Percentiles rank a stretch among this genome's conserved stretches.
phyloP scores from a whole-genome alignment of 164 flowering plant species.

The Piper longum region DNA sequence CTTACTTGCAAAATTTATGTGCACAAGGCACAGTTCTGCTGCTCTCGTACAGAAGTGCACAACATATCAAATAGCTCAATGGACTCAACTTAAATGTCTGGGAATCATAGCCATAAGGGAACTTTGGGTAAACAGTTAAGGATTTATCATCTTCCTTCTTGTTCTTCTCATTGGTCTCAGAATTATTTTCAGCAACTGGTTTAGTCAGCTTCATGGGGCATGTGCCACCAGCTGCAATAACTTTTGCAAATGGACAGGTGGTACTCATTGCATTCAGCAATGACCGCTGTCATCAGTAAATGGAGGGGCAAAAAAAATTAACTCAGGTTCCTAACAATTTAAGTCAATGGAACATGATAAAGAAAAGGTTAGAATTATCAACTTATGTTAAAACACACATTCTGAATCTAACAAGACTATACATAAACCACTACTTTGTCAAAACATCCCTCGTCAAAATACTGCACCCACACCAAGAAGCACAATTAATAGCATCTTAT shows the following conservation, averaged over 20 bases:
- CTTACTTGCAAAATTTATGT: constrained; percentile 90
- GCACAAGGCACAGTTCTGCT: constrained; percentile 83
- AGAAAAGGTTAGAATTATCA: too few relatives aligned
- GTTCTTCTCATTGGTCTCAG: constrained; percentile 18
- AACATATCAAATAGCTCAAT: constrained; percentile 80
- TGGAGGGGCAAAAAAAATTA: too few relatives aligned
- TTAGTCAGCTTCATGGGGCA: constrained; percentile 21
- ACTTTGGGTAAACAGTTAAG: constrained; percentile 37
- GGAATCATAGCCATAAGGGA: constrained; percentile 87
- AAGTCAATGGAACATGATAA: too few relatives aligned
- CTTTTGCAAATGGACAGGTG: constrained; percentile 61
- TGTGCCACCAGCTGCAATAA: constrained; percentile 38
- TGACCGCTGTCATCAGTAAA: too few relatives aligned
- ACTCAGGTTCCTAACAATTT: too few relatives aligned
- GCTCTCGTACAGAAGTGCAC: constrained; percentile 79
- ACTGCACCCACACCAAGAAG: too few relatives aligned
- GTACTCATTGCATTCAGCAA: constrained; percentile 30
- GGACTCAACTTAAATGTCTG: constrained; percentile 83
- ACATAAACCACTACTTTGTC: too few relatives aligned
- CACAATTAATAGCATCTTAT: too few relatives aligned
- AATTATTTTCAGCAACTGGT: constrained; percentile 13
- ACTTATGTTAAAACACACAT: too few relatives aligned
- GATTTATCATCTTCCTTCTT: constrained; percentile 20
- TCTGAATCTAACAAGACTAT: too few relatives aligned
- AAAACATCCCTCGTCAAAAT: too few relatives aligned